Base-by-base conservation (phyloP, 1,284 basidiomycete species). In the Fereydounia khargensis region DNA sequence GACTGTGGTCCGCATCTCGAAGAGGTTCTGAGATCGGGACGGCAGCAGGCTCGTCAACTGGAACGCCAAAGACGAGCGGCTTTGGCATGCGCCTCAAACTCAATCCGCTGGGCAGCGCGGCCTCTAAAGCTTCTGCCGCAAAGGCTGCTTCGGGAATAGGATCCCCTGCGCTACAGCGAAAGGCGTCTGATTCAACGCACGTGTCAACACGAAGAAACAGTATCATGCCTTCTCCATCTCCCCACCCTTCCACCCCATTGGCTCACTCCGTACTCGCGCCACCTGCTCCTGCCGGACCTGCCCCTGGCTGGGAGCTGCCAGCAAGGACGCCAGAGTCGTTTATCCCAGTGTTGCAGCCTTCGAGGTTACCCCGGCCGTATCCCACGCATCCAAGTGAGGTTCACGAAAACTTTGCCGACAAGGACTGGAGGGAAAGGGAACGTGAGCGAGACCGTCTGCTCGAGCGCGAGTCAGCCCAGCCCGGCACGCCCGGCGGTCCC, bases 351-450 rank as follows among this genome's bases (percentile, higher is more conserved):
- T 32, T 57, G 14, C 53, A 63, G 36, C 47, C 45, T 17, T 51
- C 56, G 16, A 52, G 55, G 16, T 39, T 42, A 6, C 63, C 66
- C 10, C 35, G 53, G 32, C 51, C 50, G 3, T 71, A 70, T 27
- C 66, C 71, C 2, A 71, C 59, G 22, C 58, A 65, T 31, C 71
- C 70, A 6, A 42, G 49, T n/a, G 57, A 74, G 33, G 71, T 74
- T 34, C 50, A 59, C 32, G 68, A 68, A 19, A 52, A 74, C 39
- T 74, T 73, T 39, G 58, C 71, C 25, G 35, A 59, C 39, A 57
- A 59, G 38, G 71, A 74, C 35, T 73, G 71, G 69, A 63, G 60
- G 36, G 68, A 70, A 33, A 49, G 61, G 41, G 67, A 70, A 28
- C 52, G 65, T 6, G 67, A 70, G 32, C 50, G 68, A 4, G 70